Evolutionary conservation across 2,329 filamentous ascomycete species (phyloP).

Genomic region (Xylariaceae sp.): DNA sequence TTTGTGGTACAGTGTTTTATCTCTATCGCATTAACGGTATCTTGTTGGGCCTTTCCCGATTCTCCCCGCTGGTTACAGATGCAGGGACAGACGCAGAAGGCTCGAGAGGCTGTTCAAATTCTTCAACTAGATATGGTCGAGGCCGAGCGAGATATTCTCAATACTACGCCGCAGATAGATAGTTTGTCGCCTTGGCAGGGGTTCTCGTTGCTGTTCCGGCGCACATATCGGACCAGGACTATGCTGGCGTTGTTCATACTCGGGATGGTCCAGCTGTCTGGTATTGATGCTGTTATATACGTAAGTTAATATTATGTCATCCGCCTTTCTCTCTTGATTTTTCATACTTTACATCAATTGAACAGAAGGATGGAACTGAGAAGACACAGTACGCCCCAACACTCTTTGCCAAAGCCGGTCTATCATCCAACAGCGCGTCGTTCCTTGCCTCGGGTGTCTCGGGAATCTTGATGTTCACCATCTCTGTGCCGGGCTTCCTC

Average conservation of each 20-base stretch:
- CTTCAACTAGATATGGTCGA: constrained; percentile 43
- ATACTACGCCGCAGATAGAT: constrained; percentile 21
- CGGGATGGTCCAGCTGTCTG: constrained; percentile 56
- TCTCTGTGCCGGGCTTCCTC: constrained; percentile 53
- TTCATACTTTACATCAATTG: too few species aligned
- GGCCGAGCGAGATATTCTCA: constrained; percentile 45
- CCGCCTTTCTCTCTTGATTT: too few species aligned
- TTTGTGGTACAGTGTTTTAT: constrained; percentile 46
- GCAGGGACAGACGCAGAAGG: constrained; percentile 44
- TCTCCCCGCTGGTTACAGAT: constrained; percentile 55
- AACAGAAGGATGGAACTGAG: too few species aligned
- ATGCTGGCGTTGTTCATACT: constrained; percentile 44
- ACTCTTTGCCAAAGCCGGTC: constrained; percentile 57
- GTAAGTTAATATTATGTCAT: constrained; percentile 37
- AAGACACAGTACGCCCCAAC: constrained; percentile 54
- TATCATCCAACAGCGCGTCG: constrained; percentile 48
- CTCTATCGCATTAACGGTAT: constrained; percentile 36
- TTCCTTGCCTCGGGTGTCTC: constrained; percentile 61
- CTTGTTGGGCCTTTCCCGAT: constrained; percentile 45
- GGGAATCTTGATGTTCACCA: constrained; percentile 53
- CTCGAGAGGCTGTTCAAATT: constrained; percentile 37
- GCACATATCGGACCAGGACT: constrained; percentile 42
- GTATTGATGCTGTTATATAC: constrained; percentile 61
- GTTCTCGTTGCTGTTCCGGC: constrained; percentile 32
- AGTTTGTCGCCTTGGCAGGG: constrained; percentile 32